Percentiles rank a stretch among this genome's conserved stretches.
Evolutionary conservation across 805 yeast species (phyloP).

Genomic region (Wickerhamomyces chambardii): DNA sequence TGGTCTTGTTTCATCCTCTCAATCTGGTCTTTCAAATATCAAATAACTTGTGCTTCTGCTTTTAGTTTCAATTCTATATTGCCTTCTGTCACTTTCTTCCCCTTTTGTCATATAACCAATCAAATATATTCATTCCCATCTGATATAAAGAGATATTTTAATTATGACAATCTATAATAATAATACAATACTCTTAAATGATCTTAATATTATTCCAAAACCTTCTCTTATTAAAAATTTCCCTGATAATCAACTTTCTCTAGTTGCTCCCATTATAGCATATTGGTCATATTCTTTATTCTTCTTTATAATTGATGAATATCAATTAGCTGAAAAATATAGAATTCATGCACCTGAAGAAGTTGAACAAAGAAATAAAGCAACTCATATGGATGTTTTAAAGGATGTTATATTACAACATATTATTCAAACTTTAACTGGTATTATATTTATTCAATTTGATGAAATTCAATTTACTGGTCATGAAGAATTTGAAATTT

Average conservation of each 20-base stretch:
- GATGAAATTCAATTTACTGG: conserved; percentile 52
- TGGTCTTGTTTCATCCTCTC: too few relatives aligned
- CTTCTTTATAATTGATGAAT: conserved; percentile 69
- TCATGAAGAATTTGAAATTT: conserved; percentile 35
- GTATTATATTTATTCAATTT: conserved; percentile 40
- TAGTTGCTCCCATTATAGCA: conserved; percentile 67
- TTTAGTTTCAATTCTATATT: too few relatives aligned
- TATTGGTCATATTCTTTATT: conserved; percentile 76
- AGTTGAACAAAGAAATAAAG: conserved; percentile 67
- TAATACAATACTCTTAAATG: conserved; percentile 1
- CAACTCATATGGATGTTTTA: conserved; percentile 57
- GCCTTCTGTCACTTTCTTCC: too few relatives aligned
- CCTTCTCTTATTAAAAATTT: conserved; percentile 45
- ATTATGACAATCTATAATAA: too few relatives aligned
- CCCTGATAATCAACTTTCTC: conserved; percentile 66
- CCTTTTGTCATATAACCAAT: too few relatives aligned
- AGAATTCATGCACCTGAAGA: conserved; percentile 93
- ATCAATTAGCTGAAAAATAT: conserved; percentile 69
- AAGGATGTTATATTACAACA: conserved; percentile 84
- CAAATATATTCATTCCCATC: too few relatives aligned
- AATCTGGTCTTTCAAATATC: too few relatives aligned
- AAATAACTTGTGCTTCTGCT: too few relatives aligned
- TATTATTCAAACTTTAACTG: conserved; percentile 68
- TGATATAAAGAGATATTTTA: too few relatives aligned
- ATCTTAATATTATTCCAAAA: conserved; percentile 15